Percentiles rank a stretch among this genome's conserved stretches.
Conservation (phyloP, 2,329 filamentous ascomycete genomes). For the Colletotrichum sp. region DNA sequence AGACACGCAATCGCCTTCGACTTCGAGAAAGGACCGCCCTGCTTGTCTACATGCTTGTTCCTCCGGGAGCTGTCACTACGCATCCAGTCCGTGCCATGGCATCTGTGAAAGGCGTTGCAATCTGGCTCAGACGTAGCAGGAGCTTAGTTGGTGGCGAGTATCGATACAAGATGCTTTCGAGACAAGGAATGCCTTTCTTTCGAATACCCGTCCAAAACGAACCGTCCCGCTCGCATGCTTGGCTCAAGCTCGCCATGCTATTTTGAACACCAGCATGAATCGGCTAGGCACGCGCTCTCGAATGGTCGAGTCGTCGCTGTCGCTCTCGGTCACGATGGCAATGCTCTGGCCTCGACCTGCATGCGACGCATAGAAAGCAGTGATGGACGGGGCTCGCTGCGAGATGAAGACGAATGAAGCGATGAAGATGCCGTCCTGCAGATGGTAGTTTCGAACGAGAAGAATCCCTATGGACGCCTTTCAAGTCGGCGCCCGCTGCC, state of each 20-base stretch:
- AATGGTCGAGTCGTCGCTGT: background rate
- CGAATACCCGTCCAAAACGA: background rate
- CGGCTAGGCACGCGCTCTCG: background rate
- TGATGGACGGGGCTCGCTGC: background rate
- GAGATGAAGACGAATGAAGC: background rate
- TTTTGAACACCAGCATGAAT: background rate
- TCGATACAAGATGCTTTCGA: background rate
- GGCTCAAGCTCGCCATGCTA: background rate
- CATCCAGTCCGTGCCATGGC: background rate
- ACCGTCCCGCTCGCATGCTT: background rate
- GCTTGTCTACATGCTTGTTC: background rate
- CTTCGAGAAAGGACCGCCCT: background rate
- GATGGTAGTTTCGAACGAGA: background rate
- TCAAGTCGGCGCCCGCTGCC: background rate
- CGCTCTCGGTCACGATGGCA: background rate
- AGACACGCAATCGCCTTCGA: background rate
- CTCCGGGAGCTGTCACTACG: background rate
- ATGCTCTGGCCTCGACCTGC: background rate
- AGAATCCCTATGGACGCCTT: background rate
- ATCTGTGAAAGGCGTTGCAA: background rate
- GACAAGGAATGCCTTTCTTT: background rate
- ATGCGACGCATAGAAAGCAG: background rate
- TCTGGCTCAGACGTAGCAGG: background rate
- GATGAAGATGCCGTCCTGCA: background rate
- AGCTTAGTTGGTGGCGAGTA: slow-evolving; percentile 7